phyloP scores from a whole-genome alignment of 768 basidiomycete genomes.

The Collybia nuda region DNA sequence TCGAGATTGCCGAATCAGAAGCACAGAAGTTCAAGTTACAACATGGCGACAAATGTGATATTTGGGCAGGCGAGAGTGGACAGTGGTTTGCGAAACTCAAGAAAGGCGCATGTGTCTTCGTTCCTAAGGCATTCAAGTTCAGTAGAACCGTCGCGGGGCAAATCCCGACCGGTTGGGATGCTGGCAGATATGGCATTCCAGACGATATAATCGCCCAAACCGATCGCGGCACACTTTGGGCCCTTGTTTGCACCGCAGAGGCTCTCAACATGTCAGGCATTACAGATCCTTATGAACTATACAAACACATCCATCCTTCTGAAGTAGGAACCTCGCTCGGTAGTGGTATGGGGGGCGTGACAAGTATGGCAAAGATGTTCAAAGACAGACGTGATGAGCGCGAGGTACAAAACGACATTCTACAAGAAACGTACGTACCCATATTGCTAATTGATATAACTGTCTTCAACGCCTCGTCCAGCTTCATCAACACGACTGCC shows the following conservation, averaged over 20 bases:
- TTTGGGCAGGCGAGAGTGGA: constrained; percentile 89
- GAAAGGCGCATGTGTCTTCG: constrained; percentile 90
- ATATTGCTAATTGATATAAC: background rate
- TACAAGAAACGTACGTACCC: constrained; percentile 89
- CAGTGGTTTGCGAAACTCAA: constrained; percentile 99
- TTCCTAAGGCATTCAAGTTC: constrained; percentile 96
- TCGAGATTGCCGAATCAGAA: constrained; percentile 89
- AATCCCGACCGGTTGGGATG: constrained; percentile 96
- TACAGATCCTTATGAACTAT: constrained; percentile 97
- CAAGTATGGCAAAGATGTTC: constrained; percentile 94
- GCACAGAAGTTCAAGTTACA: constrained; percentile 95
- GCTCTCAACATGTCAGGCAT: constrained; percentile 96
- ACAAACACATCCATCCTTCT: constrained; percentile 94
- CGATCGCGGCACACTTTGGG: constrained; percentile 93
- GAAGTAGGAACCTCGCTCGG: constrained; percentile 94
- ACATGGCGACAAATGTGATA: constrained; percentile 94
- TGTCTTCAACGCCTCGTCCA: constrained; percentile 25
- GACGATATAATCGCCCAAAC: constrained; percentile 94
- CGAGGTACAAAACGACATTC: constrained; percentile 96
- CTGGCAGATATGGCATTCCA: constrained; percentile 95
- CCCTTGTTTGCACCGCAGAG: constrained; percentile 90
- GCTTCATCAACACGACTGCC: constrained; percentile 98
- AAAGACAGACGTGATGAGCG: constrained; percentile 98
- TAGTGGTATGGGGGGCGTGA: constrained; percentile 97
- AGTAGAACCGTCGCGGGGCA: constrained; percentile 94